Percentiles rank a stretch among this genome's conserved stretches.
phyloP scores from a whole-genome alignment of 495 filamentous ascomycete genomes.

The Peziza echinospora region DNA sequence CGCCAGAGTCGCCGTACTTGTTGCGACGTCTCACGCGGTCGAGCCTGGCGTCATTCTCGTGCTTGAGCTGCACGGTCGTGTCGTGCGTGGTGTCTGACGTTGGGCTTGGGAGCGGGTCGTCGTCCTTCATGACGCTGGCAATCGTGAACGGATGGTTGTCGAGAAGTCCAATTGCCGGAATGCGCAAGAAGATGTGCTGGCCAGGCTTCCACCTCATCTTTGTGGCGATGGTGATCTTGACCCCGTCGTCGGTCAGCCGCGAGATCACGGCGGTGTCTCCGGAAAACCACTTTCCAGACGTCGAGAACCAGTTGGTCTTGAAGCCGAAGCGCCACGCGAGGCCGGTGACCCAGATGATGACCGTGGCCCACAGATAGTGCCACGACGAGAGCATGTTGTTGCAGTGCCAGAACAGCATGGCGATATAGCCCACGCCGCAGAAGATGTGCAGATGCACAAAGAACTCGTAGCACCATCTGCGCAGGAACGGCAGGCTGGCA shows the following conservation, averaged over 20 bases:
- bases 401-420: slow-evolving; percentile 86
- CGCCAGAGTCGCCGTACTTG: neutral
- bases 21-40: too few species aligned
- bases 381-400: slow-evolving; percentile 60
- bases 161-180: slow-evolving; percentile 73
- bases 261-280: slow-evolving; percentile 78
- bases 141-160: slow-evolving; percentile 95
- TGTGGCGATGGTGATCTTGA: slow-evolving; percentile 84
- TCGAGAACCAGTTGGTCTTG: slow-evolving; percentile 65
- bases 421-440: slow-evolving; percentile 58
- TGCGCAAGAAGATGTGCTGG: slow-evolving; percentile 83
- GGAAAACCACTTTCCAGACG: slow-evolving; percentile 29
- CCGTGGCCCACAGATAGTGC: slow-evolving; percentile 67
- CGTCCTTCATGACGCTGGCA: slow-evolving; percentile 60
- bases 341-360: slow-evolving; percentile 54
- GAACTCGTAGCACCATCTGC: slow-evolving; percentile 50
- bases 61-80: neutral
- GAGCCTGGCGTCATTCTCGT: neutral
- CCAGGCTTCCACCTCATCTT: slow-evolving; percentile 84
- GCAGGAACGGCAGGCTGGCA: slow-evolving; percentile 51
- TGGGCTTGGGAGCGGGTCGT: slow-evolving; percentile 41
- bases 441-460: slow-evolving; percentile 69
- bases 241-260: slow-evolving; percentile 69
- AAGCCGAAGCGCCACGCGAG: slow-evolving; percentile 38
- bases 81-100: neutral